Conservation (phyloP, 1,284 basidiomycete species). For the Anthracocystis setariae region DNA sequence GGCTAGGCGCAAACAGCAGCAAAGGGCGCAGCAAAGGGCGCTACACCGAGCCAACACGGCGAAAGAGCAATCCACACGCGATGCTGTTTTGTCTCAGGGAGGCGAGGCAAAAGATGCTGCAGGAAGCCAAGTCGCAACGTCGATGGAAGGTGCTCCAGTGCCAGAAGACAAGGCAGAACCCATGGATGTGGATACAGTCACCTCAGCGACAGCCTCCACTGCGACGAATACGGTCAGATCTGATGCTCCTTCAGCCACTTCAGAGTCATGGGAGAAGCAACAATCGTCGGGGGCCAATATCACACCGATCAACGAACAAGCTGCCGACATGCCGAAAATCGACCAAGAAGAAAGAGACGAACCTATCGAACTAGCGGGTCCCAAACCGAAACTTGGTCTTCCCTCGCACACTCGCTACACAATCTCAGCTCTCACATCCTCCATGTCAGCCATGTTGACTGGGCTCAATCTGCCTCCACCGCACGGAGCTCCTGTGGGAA, state of each 20-base stretch:
- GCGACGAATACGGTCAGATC: neutral
- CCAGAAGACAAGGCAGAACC: slow-evolving; percentile 6
- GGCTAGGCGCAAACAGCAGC: slow-evolving; percentile 8
- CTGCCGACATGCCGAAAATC: neutral
- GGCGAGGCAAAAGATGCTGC: neutral
- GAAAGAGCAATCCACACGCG: neutral
- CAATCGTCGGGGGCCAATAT: neutral
- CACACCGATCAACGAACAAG: neutral
- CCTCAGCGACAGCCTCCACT: neutral
- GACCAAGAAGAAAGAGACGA: slow-evolving; percentile 8
- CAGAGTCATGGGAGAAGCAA: neutral
- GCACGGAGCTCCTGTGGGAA: slow-evolving; percentile 53
- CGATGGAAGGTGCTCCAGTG: neutral
- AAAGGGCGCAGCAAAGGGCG: slow-evolving; percentile 1
- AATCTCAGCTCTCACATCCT: slow-evolving; percentile 38
- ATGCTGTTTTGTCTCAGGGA: neutral
- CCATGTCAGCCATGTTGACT: slow-evolving; percentile 42
- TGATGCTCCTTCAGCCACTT: neutral
- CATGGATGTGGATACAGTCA: slow-evolving; percentile 33
- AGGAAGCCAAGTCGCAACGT: neutral
- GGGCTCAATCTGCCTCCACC: slow-evolving; percentile 53
- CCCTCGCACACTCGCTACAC: slow-evolving; percentile 48
- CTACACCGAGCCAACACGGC: neutral
- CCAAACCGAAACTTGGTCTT: slow-evolving; percentile 27
- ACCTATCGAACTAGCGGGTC: slow-evolving; percentile 10